Evolutionary conservation across 139 green algal genomes (phyloP), one percentile per base, ranked within the genome.

Genomic region (Auxenochlorella pyrenoidosa): DNA sequence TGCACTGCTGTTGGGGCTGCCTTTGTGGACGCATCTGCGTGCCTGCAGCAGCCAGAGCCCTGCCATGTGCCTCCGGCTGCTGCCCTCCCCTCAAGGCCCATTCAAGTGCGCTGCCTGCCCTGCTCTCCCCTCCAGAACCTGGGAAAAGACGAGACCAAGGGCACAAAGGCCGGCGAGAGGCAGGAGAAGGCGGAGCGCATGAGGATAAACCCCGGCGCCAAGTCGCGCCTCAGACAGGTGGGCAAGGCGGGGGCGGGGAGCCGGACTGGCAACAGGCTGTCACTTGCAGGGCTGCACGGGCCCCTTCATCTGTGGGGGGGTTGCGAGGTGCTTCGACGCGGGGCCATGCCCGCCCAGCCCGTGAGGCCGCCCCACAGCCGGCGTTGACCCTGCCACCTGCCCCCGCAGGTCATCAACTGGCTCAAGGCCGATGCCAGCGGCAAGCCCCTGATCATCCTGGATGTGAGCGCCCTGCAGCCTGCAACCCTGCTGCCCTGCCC

Each of bases 391-490:
- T n/a, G n/a, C n/a, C n/a, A n/a, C n/a, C n/a, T n/a, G 1, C 41
- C 19, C 15, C 36, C 36, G 78, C 94, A 96, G 88, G 86, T 96
- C 73, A 86, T 93, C 44, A 79, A 93, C 54, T 96, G 94, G 94
- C 88, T 96, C 40, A 36, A 26, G 44, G 54, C 38, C 30, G 75
- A 60, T 43, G 40, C 75, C 75, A 60, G 43, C 24, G 75, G 75
- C 12, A 79, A 30, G 10, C 75, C 88, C 3, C 65, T 95, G 21
- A 92, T 95, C 59, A 79, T 95, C 30, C 90, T 95, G 60, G 93
- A 95, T 79, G 96, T 71, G 63, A 36, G 63, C 28, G 26, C 24
- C 24, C 63, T 71, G 63, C 63, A 71, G 30, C 22, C 63, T 10
- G 5, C 24, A 4, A 13, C 28, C 26, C 63, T 71, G 63, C 63